phyloP scores from a whole-genome alignment of 495 filamentous ascomycete genomes.

The Xylaria nigripes region DNA sequence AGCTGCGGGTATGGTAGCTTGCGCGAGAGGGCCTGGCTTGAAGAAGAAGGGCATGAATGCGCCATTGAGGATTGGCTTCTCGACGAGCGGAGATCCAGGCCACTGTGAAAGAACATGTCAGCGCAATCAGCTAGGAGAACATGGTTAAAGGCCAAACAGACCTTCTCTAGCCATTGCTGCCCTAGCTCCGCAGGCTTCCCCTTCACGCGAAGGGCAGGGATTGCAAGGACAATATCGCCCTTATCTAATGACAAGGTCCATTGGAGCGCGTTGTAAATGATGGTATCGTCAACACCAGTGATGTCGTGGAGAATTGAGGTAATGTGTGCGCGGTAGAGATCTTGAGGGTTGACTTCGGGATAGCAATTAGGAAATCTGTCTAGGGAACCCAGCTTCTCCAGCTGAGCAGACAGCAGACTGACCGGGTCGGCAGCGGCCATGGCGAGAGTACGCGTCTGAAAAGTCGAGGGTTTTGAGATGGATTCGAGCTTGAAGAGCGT shows the following conservation, averaged over 20 bases:
- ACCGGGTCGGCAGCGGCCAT: slow-evolving; percentile 23
- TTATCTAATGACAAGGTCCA: slow-evolving; percentile 85
- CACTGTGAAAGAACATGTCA: slow-evolving; percentile 38
- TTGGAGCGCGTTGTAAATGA: slow-evolving; percentile 69
- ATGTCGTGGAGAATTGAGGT: slow-evolving; percentile 63
- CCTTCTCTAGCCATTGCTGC: slow-evolving; percentile 62
- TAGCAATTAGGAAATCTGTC: slow-evolving; percentile 47
- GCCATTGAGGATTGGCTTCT: slow-evolving; percentile 54
- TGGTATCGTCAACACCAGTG: slow-evolving; percentile 60
- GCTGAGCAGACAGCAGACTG: slow-evolving; percentile 30
- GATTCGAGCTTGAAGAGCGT: not conserved
- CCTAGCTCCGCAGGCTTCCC: slow-evolving; percentile 70
- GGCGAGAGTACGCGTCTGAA: slow-evolving; percentile 16
- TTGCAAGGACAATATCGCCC: slow-evolving; percentile 76
- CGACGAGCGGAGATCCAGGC: slow-evolving; percentile 63
- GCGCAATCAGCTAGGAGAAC: not conserved
- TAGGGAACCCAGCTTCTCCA: slow-evolving; percentile 32
- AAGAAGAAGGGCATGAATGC: slow-evolving; percentile 79
- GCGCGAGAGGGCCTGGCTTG: slow-evolving; percentile 49
- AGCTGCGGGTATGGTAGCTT: slow-evolving; percentile 57
- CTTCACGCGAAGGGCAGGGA: slow-evolving; percentile 73
- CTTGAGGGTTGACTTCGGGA: slow-evolving; percentile 72
- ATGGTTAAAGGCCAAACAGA: slow-evolving; percentile 15
- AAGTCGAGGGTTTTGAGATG: not conserved
- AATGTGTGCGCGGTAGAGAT: slow-evolving; percentile 82